Percentiles rank a stretch among this genome's conserved stretches.
Evolutionary conservation across 2,329 filamentous ascomycete genomes (phyloP).

Genomic region (Colletotrichum sublineola): DNA sequence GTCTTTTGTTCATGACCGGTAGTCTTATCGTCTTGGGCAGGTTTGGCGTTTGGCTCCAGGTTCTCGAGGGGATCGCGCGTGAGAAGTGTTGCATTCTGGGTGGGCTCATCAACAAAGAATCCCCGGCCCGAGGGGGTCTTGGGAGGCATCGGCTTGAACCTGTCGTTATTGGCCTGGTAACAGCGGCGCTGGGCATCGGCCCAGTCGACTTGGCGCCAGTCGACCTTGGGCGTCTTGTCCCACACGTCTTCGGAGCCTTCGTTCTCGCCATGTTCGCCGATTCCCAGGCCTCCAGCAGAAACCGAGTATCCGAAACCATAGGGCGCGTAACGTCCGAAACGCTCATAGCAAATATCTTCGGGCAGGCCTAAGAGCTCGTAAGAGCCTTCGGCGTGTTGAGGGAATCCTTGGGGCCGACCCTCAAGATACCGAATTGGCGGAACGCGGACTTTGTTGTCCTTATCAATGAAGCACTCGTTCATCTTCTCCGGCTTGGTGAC

Average conservation of each 20-base stretch:
- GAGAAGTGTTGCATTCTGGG: slow-evolving; percentile 44
- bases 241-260: slow-evolving; percentile 87
- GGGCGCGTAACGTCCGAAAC: slow-evolving; percentile 87
- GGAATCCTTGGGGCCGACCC: slow-evolving; percentile 86
- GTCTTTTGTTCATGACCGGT: slow-evolving; percentile 44
- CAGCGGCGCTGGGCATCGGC: slow-evolving; percentile 82
- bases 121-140: slow-evolving; percentile 60
- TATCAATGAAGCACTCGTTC: slow-evolving; percentile 84
- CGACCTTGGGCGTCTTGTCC: slow-evolving; percentile 77
- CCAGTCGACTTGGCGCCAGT: slow-evolving; percentile 85
- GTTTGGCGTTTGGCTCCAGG: slow-evolving; percentile 30
- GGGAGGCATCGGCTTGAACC: slow-evolving; percentile 69
- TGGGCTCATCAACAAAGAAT: slow-evolving; percentile 62
- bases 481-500: slow-evolving; percentile 63
- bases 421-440: slow-evolving; percentile 80
- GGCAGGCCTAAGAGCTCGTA: slow-evolving; percentile 84
- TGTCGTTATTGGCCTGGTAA: slow-evolving; percentile 75
- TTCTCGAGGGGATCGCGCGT: slow-evolving; percentile 36
- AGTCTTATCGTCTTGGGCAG: slow-evolving; percentile 8
- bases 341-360: slow-evolving; percentile 92
- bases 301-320: slow-evolving; percentile 91
- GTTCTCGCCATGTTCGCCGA: slow-evolving; percentile 86
- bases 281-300: slow-evolving; percentile 82
- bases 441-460: slow-evolving; percentile 71
- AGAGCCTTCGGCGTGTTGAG: slow-evolving; percentile 87